phyloP scores from a whole-genome alignment of 345 rosid species.

The Dovyalis caffra region DNA sequence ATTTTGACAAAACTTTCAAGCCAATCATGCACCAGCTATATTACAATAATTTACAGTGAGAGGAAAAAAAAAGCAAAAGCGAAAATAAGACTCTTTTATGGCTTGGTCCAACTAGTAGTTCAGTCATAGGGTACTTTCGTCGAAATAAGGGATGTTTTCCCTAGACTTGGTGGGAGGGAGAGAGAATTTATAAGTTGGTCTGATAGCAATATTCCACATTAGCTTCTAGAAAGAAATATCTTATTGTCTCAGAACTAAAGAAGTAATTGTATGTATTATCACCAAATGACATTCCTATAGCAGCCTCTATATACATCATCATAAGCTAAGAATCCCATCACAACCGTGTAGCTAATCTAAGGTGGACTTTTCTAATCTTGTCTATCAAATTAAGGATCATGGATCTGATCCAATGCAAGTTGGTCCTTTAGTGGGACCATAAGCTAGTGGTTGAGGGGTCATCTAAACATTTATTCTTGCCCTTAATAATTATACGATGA shows the following conservation, averaged over 20 bases:
- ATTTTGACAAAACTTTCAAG: too few relatives aligned
- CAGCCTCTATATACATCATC: background rate
- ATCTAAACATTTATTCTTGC: background rate
- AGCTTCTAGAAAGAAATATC: conserved; percentile 25
- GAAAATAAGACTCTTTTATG: background rate
- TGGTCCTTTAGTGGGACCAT: conserved; percentile 20
- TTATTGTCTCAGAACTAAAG: background rate
- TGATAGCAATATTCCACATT: background rate
- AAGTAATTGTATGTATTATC: background rate
- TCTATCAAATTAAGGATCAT: conserved; percentile 16
- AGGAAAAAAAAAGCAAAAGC: too few relatives aligned
- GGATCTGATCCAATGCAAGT: conserved; percentile 17
- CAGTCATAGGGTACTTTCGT: conserved; percentile 16
- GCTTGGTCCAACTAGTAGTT: background rate
- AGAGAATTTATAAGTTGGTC: conserved; percentile 2
- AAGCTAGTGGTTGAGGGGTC: conserved; percentile 22
- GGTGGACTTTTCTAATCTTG: background rate
- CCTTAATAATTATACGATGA: too few relatives aligned
- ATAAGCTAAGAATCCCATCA: background rate
- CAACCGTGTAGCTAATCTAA: conserved; percentile 3
- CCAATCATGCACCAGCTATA: background rate
- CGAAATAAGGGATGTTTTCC: background rate
- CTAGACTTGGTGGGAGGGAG: background rate
- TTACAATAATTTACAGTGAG: too few relatives aligned
- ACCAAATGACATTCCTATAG: background rate